phyloP scores from a whole-genome alignment of 139 green algal species.

The Pleodorina starrii region DNA sequence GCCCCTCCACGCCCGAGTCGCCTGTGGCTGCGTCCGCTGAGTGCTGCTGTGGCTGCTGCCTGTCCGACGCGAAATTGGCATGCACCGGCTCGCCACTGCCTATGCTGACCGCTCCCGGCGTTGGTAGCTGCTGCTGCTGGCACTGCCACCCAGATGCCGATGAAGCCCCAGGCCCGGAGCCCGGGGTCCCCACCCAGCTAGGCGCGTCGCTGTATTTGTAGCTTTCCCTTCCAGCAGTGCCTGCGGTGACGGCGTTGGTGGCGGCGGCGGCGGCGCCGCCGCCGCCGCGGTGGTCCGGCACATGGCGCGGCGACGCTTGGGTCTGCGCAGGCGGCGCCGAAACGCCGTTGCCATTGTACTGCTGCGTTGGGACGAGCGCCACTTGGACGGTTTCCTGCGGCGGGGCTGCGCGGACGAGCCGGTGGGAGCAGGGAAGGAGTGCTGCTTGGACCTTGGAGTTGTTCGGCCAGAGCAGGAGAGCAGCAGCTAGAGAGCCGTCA shows the following conservation, averaged over 20 bases:
- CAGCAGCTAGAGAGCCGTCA: no score
- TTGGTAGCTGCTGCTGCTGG: not conserved
- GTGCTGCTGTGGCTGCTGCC: not conserved
- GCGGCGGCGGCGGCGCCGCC: no score
- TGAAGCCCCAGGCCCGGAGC: not conserved
- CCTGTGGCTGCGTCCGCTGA: not conserved
- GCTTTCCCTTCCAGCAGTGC: not conserved
- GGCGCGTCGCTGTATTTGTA: constrained; percentile 38
- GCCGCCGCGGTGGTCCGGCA: not conserved
- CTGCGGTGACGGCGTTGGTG: not conserved
- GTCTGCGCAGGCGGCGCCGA: not conserved
- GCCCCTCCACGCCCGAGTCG: not conserved
- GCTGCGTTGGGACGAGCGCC: constrained; percentile 49
- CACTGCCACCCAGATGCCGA: not conserved
- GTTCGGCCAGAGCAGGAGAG: no score
- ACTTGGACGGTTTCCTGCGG: constrained; percentile 57
- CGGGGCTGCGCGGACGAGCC: constrained; percentile 19
- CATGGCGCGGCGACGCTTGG: not conserved
- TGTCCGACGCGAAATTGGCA: not conserved
- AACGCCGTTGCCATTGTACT: not conserved
- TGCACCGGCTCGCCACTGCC: constrained; percentile 12
- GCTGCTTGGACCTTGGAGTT: no score
- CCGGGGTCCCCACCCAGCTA: not conserved
- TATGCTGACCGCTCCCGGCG: not conserved
- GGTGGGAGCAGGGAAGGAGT: no score